Conservation (phyloP, 805 yeast genomes). For the Blastobotrys parvus region DNA sequence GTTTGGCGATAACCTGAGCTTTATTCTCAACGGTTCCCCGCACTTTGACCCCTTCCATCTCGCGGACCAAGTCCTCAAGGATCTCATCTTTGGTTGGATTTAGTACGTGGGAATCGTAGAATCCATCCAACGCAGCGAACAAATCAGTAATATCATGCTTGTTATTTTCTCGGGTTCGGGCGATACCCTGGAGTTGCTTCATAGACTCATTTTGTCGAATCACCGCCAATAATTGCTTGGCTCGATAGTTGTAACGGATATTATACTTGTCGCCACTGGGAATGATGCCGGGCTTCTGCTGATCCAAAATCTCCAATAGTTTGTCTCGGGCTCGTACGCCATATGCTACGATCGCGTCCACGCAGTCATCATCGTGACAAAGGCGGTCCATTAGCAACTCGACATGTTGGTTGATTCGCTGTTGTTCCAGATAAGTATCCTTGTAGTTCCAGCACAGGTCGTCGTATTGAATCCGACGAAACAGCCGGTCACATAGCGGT, state of each 20-base stretch:
- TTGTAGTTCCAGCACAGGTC: background rate
- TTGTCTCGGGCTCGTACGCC: constrained; percentile 1
- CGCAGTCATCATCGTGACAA: background rate
- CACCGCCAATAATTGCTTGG: background rate
- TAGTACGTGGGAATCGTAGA: constrained; percentile 3
- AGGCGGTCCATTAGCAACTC: background rate
- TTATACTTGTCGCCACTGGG: background rate
- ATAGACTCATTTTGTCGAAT: constrained; percentile 1
- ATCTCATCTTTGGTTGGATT: background rate
- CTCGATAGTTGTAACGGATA: background rate
- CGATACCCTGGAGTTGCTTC: background rate
- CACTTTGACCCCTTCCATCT: background rate
- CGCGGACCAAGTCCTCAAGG: background rate
- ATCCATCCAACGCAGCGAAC: constrained; percentile 1
- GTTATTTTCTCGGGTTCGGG: background rate
- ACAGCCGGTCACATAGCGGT: background rate
- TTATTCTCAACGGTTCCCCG: background rate
- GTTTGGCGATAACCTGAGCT: background rate
- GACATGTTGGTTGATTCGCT: constrained; percentile 1
- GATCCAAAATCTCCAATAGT: background rate
- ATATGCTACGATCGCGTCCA: background rate
- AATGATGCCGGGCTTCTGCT: background rate
- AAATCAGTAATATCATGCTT: background rate
- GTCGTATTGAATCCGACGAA: background rate
- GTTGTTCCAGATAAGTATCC: background rate